phyloP scores from a whole-genome alignment of 202 grass and related monocot genomes.

The Setaria italica region DNA sequence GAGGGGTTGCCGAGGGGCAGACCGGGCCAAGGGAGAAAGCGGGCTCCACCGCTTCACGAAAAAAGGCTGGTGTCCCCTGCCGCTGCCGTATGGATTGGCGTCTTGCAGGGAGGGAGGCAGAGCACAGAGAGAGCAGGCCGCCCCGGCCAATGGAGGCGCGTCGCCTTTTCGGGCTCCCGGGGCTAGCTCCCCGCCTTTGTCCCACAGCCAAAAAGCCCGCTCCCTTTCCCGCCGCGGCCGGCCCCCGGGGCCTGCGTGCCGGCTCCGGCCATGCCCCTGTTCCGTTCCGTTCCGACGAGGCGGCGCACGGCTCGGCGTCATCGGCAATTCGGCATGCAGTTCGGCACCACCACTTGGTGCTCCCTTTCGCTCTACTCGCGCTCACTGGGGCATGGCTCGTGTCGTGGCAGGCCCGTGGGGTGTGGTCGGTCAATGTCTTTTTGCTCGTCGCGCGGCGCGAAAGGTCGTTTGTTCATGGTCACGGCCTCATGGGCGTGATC shows the following conservation, averaged over 20 bases:
- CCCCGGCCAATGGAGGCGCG: conserved; percentile 40
- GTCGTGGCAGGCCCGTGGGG: not conserved
- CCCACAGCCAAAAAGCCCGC: conserved; percentile 44
- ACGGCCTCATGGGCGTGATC: too few species aligned
- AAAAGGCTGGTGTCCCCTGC: conserved; percentile 12
- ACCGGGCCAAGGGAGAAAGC: not conserved
- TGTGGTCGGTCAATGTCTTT: not conserved
- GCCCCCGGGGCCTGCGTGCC: too few species aligned
- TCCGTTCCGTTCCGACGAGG: not conserved
- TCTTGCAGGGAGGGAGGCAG: not conserved
- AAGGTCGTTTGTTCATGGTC: not conserved
- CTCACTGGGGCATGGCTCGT: not conserved
- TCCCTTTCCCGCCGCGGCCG: not conserved
- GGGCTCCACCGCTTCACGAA: conserved; percentile 4
- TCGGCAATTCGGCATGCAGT: too few species aligned
- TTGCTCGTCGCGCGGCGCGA: not conserved
- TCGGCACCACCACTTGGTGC: not conserved
- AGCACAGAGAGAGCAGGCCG: not conserved
- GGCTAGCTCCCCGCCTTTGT: not conserved
- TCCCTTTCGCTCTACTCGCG: not conserved
- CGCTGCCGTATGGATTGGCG: conserved; percentile 37
- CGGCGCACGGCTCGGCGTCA: not conserved
- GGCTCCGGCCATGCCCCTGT: not conserved
- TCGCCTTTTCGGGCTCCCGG: conserved; percentile 21
- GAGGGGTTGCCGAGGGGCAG: not conserved